Percentiles rank a stretch among this genome's conserved stretches.
phyloP scores from a whole-genome alignment of 2,329 filamentous ascomycete species.

The Knufia petricola region DNA sequence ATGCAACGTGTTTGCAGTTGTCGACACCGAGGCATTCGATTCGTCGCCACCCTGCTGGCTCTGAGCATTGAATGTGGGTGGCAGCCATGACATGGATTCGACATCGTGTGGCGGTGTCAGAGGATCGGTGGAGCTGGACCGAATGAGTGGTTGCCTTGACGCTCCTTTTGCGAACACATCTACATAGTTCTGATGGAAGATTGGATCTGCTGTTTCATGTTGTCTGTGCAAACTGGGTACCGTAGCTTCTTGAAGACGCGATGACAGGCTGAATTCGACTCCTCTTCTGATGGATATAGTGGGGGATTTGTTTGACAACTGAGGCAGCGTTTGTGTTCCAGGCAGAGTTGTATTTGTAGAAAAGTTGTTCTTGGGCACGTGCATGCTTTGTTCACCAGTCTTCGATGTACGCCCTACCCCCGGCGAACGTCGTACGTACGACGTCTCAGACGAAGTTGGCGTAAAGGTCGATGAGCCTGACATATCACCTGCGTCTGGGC shows the following conservation, averaged over 20 bases:
- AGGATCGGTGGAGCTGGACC: neutral
- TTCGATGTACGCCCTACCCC: neutral
- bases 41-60: neutral
- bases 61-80: neutral
- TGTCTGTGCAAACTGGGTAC: neutral
- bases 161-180: neutral
- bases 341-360: neutral
- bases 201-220: neutral
- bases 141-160: neutral
- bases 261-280: neutral
- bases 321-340: neutral
- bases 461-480: neutral
- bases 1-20: neutral
- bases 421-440: neutral
- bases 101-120: slow-evolving; percentile 6
- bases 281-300: slow-evolving; percentile 1
- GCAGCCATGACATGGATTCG: neutral
- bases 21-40: neutral
- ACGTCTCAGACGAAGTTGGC: neutral
- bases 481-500: neutral
- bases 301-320: neutral
- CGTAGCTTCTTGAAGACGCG: neutral
- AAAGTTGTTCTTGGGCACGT: neutral
- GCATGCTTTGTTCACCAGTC: neutral
- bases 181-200: neutral